Evolutionary conservation across 2,329 filamentous ascomycete species (phyloP).

Genomic region (Botryosphaeria agaves): DNA sequence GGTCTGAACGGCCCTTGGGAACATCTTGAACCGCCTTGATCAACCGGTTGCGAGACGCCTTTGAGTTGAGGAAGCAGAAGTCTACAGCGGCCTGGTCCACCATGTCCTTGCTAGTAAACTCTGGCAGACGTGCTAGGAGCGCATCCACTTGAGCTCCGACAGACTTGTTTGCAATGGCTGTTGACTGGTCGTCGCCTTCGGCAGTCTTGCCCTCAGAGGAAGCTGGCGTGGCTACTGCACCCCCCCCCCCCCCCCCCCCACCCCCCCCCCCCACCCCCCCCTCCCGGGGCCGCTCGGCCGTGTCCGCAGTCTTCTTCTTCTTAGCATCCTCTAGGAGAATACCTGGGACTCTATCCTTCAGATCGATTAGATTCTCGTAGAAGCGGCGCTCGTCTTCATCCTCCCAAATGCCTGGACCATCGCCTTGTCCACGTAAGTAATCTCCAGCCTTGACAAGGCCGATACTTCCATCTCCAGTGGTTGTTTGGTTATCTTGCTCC

Average conservation of each 20-base stretch:
- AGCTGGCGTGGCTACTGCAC: conserved; percentile 12
- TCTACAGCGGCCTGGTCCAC: conserved; percentile 89
- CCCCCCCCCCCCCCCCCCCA: too few relatives aligned
- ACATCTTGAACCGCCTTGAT: conserved; percentile 89
- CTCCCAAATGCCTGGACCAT: conserved; percentile 93
- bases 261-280: too few relatives aligned
- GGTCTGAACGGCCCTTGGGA: conserved; percentile 80
- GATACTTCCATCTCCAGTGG: conserved; percentile 56
- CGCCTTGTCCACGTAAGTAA: conserved; percentile 75
- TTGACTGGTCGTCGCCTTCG: conserved; percentile 66
- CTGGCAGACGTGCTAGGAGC: conserved; percentile 70
- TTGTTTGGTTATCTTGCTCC: conserved; percentile 56
- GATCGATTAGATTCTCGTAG: conserved; percentile 89
- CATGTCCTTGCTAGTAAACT: conserved; percentile 76
- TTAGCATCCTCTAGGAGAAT: conserved; percentile 88
- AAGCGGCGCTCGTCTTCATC: conserved; percentile 96
- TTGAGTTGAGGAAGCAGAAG: conserved; percentile 97
- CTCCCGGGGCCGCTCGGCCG: conserved; percentile 25
- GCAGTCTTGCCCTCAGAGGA: conserved; percentile 26
- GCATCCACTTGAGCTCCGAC: conserved; percentile 94
- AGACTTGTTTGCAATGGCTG: conserved; percentile 91
- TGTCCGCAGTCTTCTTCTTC: conserved; percentile 64
- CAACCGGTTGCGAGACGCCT: conserved; percentile 86
- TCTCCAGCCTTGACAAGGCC: conserved; percentile 89
- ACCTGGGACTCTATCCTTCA: conserved; percentile 88